Evolutionary conservation across 768 basidiomycete genomes (phyloP).

Genomic region (Hirschioporus abietinus): DNA sequence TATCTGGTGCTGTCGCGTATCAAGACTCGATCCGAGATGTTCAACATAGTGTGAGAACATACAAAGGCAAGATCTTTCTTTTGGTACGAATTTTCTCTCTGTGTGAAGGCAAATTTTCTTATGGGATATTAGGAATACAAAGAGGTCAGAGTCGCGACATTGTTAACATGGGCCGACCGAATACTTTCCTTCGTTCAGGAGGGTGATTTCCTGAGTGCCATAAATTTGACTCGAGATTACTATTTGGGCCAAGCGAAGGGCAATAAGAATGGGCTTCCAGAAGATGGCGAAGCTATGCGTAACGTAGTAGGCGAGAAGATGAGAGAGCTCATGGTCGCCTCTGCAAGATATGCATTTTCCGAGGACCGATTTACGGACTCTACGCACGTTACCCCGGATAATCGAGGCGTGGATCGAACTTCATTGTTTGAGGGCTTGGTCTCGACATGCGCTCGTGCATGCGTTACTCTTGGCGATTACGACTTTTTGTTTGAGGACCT

Average conservation of each 20-base stretch:
- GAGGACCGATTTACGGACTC: slow-evolving; percentile 90
- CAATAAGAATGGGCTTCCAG: slow-evolving; percentile 82
- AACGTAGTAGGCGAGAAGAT: slow-evolving; percentile 70
- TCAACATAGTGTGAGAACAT: slow-evolving; percentile 67
- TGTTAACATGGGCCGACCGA: slow-evolving; percentile 93
- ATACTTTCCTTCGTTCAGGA: slow-evolving; percentile 77
- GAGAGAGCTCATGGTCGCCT: slow-evolving; percentile 80
- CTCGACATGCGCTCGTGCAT: slow-evolving; percentile 68
- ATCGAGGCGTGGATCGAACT: slow-evolving; percentile 89
- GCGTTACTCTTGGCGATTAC: slow-evolving; percentile 71
- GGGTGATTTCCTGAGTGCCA: slow-evolving; percentile 87
- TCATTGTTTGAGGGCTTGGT: slow-evolving; percentile 87
- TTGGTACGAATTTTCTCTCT: slow-evolving; percentile 52
- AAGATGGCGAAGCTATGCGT: slow-evolving; percentile 50
- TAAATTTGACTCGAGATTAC: slow-evolving; percentile 79
- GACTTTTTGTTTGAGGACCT: slow-evolving; percentile 92
- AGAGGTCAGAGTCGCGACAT: slow-evolving; percentile 71
- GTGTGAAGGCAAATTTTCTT: slow-evolving; percentile 9
- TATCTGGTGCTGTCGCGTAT: slow-evolving; percentile 42
- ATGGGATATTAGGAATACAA: slow-evolving; percentile 44
- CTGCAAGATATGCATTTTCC: slow-evolving; percentile 86
- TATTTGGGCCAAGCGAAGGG: slow-evolving; percentile 77
- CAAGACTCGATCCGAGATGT: slow-evolving; percentile 47
- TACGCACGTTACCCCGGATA: slow-evolving; percentile 76
- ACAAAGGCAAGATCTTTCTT: slow-evolving; percentile 89